phyloP scores from a whole-genome alignment of 2,329 filamentous ascomycete species.

The Arachnomyces sp. region DNA sequence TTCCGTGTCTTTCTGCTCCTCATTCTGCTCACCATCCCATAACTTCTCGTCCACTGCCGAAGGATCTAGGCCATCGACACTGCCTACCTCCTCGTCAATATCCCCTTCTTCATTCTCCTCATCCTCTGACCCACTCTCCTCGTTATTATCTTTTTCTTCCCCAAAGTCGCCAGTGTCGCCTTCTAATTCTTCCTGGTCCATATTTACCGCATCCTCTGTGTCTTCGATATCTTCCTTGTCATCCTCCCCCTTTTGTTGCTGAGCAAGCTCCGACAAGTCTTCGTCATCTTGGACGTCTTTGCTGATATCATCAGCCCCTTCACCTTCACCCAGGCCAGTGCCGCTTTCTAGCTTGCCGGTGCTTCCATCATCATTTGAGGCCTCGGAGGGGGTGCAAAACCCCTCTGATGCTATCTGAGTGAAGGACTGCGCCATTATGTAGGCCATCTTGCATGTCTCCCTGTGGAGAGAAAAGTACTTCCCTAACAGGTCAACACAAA shows the following conservation, averaged over 20 bases:
- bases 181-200: slow-evolving; percentile 81
- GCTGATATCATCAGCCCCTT: slow-evolving; percentile 94
- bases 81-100: slow-evolving; percentile 82
- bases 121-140: slow-evolving; percentile 53
- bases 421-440: slow-evolving; percentile 69
- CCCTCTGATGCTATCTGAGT: slow-evolving; percentile 72
- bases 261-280: slow-evolving; percentile 82
- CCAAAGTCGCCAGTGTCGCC: slow-evolving; percentile 64
- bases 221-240: slow-evolving; percentile 38
- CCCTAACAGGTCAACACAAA: slow-evolving; percentile 52
- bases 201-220: slow-evolving; percentile 42
- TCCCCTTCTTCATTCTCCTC: slow-evolving; percentile 59
- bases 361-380: slow-evolving; percentile 61
- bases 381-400: slow-evolving; percentile 84
- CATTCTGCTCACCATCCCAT: slow-evolving; percentile 75
- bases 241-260: slow-evolving; percentile 61
- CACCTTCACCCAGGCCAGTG: slow-evolving; percentile 88
- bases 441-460: slow-evolving; percentile 65
- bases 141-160: slow-evolving; percentile 47
- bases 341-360: slow-evolving; percentile 79
- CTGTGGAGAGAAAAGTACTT: slow-evolving; percentile 60
- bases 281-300: slow-evolving; percentile 94
- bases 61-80: slow-evolving; percentile 84
- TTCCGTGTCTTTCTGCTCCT: slow-evolving; percentile 61
- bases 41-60: slow-evolving; percentile 95